Conservation (phyloP, 306 rosid species). For the Begonia loranthoides region DNA sequence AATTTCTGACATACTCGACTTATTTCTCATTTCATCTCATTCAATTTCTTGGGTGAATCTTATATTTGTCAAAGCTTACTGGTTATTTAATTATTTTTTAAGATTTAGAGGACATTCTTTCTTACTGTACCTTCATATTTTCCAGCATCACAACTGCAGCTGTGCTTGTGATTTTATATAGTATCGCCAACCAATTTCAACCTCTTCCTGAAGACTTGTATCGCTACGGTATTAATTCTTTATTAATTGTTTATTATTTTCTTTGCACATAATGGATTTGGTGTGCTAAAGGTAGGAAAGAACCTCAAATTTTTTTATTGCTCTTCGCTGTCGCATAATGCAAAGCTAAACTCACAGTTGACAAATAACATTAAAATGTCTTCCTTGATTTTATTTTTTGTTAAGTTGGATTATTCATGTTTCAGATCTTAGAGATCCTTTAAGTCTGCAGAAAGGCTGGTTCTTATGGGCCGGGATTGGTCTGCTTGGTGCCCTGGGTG, state of each 20-base stretch:
- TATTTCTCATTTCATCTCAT: background rate
- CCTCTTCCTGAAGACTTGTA: conserved; percentile 73
- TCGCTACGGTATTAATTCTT: conserved; percentile 51
- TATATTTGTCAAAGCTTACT: background rate
- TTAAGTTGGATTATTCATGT: background rate
- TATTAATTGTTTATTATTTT: background rate
- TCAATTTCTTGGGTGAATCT: conserved; percentile 2
- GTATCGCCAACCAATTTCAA: conserved; percentile 47
- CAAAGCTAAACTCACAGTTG: too few species aligned
- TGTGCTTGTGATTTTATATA: conserved; percentile 56
- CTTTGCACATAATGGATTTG: too few species aligned
- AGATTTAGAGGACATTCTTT: too few species aligned
- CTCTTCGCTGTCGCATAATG: too few species aligned
- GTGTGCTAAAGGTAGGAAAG: too few species aligned
- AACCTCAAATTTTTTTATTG: too few species aligned
- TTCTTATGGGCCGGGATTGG: conserved; percentile 95
- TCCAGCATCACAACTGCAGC: conserved; percentile 75
- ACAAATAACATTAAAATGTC: background rate
- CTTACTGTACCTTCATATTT: conserved; percentile 2
- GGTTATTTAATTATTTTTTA: background rate
- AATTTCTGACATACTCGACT: too few species aligned
- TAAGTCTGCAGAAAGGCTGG: conserved; percentile 83
- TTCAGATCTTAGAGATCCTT: conserved; percentile 77
- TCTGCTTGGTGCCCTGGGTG: conserved; percentile 59
- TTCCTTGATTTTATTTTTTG: conserved; percentile 1